Base-by-base conservation (phyloP, 306 rosid species). In the Corylus americana region DNA sequence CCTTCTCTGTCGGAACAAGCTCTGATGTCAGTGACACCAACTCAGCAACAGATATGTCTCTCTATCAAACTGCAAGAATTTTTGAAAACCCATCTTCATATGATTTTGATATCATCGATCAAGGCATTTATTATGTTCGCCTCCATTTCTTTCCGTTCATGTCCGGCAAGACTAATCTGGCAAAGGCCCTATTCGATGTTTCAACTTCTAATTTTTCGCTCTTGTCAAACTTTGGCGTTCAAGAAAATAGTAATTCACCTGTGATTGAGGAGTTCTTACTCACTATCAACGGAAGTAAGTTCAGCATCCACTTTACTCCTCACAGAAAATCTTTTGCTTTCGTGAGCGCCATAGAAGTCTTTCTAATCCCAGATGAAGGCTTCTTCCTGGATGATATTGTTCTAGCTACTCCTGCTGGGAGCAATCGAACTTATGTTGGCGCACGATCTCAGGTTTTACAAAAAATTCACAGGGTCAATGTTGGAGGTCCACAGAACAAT, bases 341-440 rank as follows among this genome's bases (percentile, higher is more conserved):
- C 51, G 89, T 89, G 2, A 89, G 83, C 45, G 92, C 92, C 35
- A 81, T 89, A 11, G 92, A 89, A 71, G 82, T 89, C 13, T 83
- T 87, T 63, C 31, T 29, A 1, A 66, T 84, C 1, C 92, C 90
- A 0, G 39, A 3, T 70, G 3, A 10, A 18, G 0, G 76, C 7
- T 47, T 85, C 1, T 59, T 66, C 64, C 0, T 4, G 0, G 31
- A 63, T 44, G 0, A 0, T 0, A 51, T 51, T 16, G 0, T 14
- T 0, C 47, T 11, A 53, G 83, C 77, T 74, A 83, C 55, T 55
- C 20, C 20, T 2, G 11, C 11, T 3, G 72, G 82, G 11, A 2
- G 18, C 12, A 22, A 4, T 22, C 48, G 0, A 42, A 18, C 3
- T 25, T 51, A 27, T 35, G 11, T 5, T 48, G 62, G 72, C 18